A percentile compares a stretch with the other conserved stretches of the same genome.
phyloP scores from a whole-genome alignment of 768 basidiomycete genomes.

The Lyophyllum decastes region DNA sequence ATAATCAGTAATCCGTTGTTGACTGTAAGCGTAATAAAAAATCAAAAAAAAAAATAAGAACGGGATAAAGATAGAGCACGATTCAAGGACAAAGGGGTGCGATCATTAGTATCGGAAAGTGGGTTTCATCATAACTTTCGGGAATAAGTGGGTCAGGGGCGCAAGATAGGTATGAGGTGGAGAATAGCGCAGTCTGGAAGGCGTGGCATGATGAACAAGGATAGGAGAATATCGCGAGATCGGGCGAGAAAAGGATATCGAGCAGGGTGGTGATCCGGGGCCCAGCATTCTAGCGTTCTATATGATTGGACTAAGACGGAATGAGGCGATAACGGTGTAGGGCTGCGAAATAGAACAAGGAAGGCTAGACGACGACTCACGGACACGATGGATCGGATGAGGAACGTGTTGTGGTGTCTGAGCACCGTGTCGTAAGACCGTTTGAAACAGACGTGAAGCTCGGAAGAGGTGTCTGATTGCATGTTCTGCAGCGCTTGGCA shows the following conservation, averaged over 20 bases:
- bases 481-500: constrained; percentile 68
- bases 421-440: constrained; percentile 71
- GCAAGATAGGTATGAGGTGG: neutral
- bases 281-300: too few species aligned
- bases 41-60: too few species aligned
- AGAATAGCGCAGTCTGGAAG: too few species aligned
- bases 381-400: constrained; percentile 64
- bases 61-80: too few species aligned
- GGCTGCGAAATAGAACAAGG: neutral
- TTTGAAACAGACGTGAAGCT: constrained; percentile 70
- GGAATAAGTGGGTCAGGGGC: neutral
- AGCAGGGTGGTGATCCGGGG: neutral
- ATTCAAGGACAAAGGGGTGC: neutral
- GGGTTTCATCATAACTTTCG: neutral
- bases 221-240: neutral
- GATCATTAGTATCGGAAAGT: neutral
- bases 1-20: too few species aligned
- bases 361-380: constrained; percentile 35
- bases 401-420: constrained; percentile 63
- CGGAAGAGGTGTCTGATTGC: constrained; percentile 52
- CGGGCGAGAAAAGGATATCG: neutral
- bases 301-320: too few species aligned
- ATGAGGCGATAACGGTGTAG: neutral
- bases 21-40: too few species aligned
- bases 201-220: neutral